A percentile compares a stretch with the other conserved stretches of the same genome.
These are phyloP conservation scores for Citrus sinensis DNA, from an alignment of 345 rosid species.

Conservation along the genomic window DVS_A1.0 CM039169.1:10248501-10249000, in stretches of 20 bases:
- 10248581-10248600: not conserved
- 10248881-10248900: conserved; percentile 83
- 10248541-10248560: not conserved
- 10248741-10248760: conserved; percentile 31
- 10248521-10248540: not conserved
- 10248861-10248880: conserved; percentile 52
- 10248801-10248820: conserved; percentile 18
- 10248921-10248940: conserved; percentile 87
- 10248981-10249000: too few relatives aligned
- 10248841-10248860: conserved; percentile 23
- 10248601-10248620: not conserved
- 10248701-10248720: not conserved
- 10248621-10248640: not conserved
- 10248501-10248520: not conserved
- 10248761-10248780: conserved; percentile 25
- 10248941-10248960: conserved; percentile 42
- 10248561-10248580: not conserved
- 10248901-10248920: conserved; percentile 80
- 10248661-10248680: not conserved
- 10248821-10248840: conserved; percentile 26
- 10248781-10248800: conserved; percentile 11
- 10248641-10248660: too few relatives aligned
- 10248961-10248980: not conserved
- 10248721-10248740: conserved; percentile 42
- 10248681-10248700: not conserved